A percentile compares a stretch with the other conserved stretches of the same genome.
Evolutionary conservation across 1,139 yeast species (phyloP).

Genomic region (Pichia sp.): DNA sequence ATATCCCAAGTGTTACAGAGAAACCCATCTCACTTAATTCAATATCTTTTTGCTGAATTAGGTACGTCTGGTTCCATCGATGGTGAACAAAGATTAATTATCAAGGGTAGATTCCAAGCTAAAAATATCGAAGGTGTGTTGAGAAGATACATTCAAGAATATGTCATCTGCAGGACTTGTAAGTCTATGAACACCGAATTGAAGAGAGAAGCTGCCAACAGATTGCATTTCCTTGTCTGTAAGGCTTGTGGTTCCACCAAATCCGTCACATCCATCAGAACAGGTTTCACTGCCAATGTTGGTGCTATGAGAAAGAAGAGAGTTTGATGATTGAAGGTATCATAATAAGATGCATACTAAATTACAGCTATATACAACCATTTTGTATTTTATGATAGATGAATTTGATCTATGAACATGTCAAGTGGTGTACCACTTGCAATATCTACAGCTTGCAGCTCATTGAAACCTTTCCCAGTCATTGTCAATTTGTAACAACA

Average conservation of each 20-base stretch:
- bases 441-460: too few species aligned
- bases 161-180: slow-evolving; percentile 98
- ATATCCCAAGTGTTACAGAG: slow-evolving; percentile 92
- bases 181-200: slow-evolving; percentile 95
- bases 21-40: slow-evolving; percentile 95
- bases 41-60: slow-evolving; percentile 94
- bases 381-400: too few species aligned
- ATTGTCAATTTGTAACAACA: too few species aligned
- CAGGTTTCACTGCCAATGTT: slow-evolving; percentile 98
- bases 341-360: too few species aligned
- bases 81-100: slow-evolving; percentile 93
- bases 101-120: slow-evolving; percentile 97
- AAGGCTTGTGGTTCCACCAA: slow-evolving; percentile 97
- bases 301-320: slow-evolving; percentile 59
- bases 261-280: slow-evolving; percentile 94
- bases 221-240: slow-evolving; percentile 96
- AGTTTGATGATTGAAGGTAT: too few species aligned
- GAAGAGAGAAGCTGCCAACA: slow-evolving; percentile 90
- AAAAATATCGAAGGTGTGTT: slow-evolving; percentile 95
- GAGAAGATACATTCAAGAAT: slow-evolving; percentile 94
- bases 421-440: too few species aligned
- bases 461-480: too few species aligned
- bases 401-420: too few species aligned
- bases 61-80: slow-evolving; percentile 99
- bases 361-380: too few species aligned